phyloP scores from a whole-genome alignment of 306 rosid genomes.

The Elaeagnus macrophylla region DNA sequence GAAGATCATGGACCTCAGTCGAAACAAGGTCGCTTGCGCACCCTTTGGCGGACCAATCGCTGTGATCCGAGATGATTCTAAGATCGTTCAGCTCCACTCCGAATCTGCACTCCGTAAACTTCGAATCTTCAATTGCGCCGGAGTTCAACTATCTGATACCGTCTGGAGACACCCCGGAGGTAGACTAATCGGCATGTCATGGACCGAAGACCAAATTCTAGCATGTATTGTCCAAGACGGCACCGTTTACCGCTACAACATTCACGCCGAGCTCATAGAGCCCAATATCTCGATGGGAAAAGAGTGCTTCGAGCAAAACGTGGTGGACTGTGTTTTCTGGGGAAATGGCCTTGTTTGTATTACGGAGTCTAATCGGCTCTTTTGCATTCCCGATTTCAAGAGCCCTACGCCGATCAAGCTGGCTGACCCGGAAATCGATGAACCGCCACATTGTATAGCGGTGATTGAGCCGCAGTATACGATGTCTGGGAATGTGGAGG shows the following conservation, averaged over 20 bases:
- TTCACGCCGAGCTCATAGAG: constrained; percentile 55
- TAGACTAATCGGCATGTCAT: constrained; percentile 62
- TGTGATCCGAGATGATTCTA: constrained; percentile 91
- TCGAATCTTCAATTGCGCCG: constrained; percentile 75
- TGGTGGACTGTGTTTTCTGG: constrained; percentile 82
- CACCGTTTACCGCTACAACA: constrained; percentile 65
- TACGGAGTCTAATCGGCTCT: constrained; percentile 56
- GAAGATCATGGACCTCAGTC: constrained; percentile 75
- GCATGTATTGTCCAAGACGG: constrained; percentile 88
- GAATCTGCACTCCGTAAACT: constrained; percentile 95
- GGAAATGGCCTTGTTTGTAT: constrained; percentile 77
- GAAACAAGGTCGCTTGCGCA: constrained; percentile 84
- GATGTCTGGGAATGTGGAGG: constrained; percentile 88
- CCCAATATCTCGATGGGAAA: constrained; percentile 73
- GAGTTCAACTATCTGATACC: constrained; percentile 55
- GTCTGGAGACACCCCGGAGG: constrained; percentile 90
- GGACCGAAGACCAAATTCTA: constrained; percentile 78
- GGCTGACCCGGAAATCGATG: constrained; percentile 70
- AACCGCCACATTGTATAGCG: constrained; percentile 77
- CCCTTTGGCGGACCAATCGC: constrained; percentile 91
- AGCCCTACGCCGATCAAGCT: constrained; percentile 50
- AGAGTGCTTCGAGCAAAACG: constrained; percentile 78
- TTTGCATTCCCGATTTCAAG: constrained; percentile 62
- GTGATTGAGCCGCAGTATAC: constrained; percentile 94
- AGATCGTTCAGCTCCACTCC: constrained; percentile 93